Base-by-base conservation (phyloP, 2,329 filamentous ascomycete species). In the Talaromyces marneffei region DNA sequence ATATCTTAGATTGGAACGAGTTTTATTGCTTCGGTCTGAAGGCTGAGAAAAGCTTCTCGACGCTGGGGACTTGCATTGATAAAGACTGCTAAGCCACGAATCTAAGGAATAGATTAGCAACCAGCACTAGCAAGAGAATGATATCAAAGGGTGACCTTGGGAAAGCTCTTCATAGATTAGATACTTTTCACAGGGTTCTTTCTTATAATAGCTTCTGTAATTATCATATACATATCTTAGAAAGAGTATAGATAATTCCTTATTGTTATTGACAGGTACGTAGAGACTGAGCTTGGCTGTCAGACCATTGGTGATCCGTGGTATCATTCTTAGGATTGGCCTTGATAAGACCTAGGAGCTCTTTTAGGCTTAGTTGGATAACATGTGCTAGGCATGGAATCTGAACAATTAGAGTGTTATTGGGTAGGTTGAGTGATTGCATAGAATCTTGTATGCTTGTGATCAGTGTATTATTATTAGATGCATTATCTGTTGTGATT, bases 1-100 rank as follows among this genome's bases (percentile, higher is more conserved):
- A 67, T 54, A 62, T 66, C 61, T 58, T 66, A 55, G 7, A 65
- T 63, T 42, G 54, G 61, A 29, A 65, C 48, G 39, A 65, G 58
- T 27, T 62, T 63, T 56, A 52, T 29, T 44, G 57, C 48, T 44
- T 48, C 39, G 18, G 40, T 59, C 54, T 67, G 50, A 23, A 66
- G 61, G 18, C 57, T 57, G 16, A 50, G 20, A 39, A 67, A 67
- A 16, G 10, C 20, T 48, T 65, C 61, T 12, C 56, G 48, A 9
- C 60, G 57, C 29, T 66, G 44, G 33, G 64, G 60, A 31, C 64
- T 65, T 55, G 16, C 42, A 31, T 66, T 61, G 7, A 66, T 59
- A 53, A 31, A 65, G 33, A 64, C 42, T 33, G 57, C 59, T 20
- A 67, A 62, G 20, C 53, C n/a, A 27, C 53, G 54, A 18, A 44